phyloP scores from a whole-genome alignment of 2,329 filamentous ascomycete species.

The Talaromyces albobiverticillius region DNA sequence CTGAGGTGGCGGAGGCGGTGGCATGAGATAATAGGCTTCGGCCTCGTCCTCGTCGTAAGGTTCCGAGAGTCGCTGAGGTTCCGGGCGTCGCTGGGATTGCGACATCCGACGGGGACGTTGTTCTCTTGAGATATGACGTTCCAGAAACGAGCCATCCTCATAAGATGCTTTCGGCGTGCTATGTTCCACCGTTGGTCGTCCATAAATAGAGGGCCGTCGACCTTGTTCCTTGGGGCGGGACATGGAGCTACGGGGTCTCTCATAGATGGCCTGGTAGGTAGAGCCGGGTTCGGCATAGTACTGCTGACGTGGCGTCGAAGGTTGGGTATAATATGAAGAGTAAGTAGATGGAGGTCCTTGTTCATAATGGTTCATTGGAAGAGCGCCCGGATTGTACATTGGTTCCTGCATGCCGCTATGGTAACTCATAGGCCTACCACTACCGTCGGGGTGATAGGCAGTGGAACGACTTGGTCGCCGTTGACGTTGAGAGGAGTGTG shows the following conservation, averaged over 20 bases:
- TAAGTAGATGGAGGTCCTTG: constrained; percentile 36
- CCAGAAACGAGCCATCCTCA: constrained; percentile 29
- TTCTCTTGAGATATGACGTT: constrained; percentile 28
- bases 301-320: constrained; percentile 23
- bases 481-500: constrained; percentile 25
- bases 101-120: constrained; percentile 24
- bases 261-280: constrained; percentile 20
- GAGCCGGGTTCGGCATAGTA: constrained; percentile 29
- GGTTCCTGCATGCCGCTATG: constrained; percentile 34
- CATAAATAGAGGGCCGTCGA: constrained; percentile 35
- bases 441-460: constrained; percentile 34
- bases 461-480: constrained; percentile 30
- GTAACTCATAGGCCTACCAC: constrained; percentile 34
- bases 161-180: constrained; percentile 27
- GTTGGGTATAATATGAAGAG: constrained; percentile 36
- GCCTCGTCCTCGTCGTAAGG: constrained; percentile 36
- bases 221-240: constrained; percentile 33
- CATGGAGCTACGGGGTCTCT: constrained; percentile 30
- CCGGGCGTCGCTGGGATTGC: constrained; percentile 21
- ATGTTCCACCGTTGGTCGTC: constrained; percentile 31
- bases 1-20: constrained; percentile 32
- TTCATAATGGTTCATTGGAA: constrained; percentile 29
- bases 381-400: constrained; percentile 25
- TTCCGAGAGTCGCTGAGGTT: constrained; percentile 19
- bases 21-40: constrained; percentile 44